Evolutionary conservation across 2,329 filamentous ascomycete genomes (phyloP).

Genomic region (Zymoseptoria ardabiliae): DNA sequence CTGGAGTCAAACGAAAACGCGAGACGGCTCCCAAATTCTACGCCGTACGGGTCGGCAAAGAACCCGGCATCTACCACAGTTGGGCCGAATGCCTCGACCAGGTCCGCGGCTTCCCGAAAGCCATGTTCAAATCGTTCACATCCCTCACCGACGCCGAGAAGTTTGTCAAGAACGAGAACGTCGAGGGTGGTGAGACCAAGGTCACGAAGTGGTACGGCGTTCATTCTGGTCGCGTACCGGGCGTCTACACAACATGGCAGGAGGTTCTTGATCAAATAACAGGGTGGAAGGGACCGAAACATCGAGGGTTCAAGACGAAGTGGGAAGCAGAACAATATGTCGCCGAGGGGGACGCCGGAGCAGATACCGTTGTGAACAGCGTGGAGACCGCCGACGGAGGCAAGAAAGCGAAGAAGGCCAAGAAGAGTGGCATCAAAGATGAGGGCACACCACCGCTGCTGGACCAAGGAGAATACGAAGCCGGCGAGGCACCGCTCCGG

Average conservation of each 20-base stretch:
- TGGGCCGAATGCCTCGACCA: constrained; percentile 58
- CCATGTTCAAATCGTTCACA: constrained; percentile 64
- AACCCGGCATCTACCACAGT: constrained; percentile 55
- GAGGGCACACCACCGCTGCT: constrained; percentile 12
- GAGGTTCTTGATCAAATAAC: constrained; percentile 66
- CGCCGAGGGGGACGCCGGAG: constrained; percentile 23
- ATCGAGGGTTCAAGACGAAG: constrained; percentile 40
- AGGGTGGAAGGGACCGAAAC: constrained; percentile 60
- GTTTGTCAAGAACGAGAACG: constrained; percentile 57
- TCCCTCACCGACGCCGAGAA: constrained; percentile 67
- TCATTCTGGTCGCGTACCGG: constrained; percentile 50
- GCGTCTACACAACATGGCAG: constrained; percentile 60
- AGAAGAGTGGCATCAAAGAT: constrained; percentile 26
- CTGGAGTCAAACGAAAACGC: constrained; percentile 51
- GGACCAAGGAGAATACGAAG: constrained; percentile 35
- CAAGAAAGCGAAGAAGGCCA: constrained; percentile 38
- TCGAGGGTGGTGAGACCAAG: constrained; percentile 10
- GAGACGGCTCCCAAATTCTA: constrained; percentile 51
- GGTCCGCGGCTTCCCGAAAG: constrained; percentile 51
- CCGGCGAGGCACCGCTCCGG: constrained; percentile 50
- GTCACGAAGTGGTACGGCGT: constrained; percentile 52
- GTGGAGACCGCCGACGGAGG: constrained; percentile 16
- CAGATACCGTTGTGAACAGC: constrained; percentile 14
- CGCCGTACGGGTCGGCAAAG: constrained; percentile 53
- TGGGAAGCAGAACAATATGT: constrained; percentile 76